These are phyloP conservation scores for Claviceps digitariae DNA, from an alignment of 2,329 filamentous ascomycete species.

Conservation along the genomic window DNA sequence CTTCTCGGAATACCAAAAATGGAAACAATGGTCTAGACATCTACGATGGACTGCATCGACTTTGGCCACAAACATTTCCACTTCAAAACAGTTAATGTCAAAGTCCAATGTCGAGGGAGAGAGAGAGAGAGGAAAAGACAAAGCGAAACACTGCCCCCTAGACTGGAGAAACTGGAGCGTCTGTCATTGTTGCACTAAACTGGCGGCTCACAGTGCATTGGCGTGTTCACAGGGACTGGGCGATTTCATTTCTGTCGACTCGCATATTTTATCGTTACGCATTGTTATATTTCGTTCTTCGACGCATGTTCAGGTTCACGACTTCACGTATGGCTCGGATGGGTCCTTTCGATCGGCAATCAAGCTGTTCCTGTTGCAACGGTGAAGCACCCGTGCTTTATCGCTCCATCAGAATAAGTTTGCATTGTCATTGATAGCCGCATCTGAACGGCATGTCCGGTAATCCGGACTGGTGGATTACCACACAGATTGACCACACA, in stretches of 20 bases:
- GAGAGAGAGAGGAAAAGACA: neutral
- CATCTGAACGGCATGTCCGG: slow-evolving; percentile 28
- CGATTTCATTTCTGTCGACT: slow-evolving; percentile 10
- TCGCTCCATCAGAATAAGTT: slow-evolving; percentile 5
- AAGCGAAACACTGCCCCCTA: neutral
- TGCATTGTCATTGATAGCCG: slow-evolving; percentile 8
- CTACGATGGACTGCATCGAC: neutral
- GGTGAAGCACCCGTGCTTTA: neutral
- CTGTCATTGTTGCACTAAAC: neutral
- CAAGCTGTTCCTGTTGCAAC: slow-evolving; percentile 6
- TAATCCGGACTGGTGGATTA: slow-evolving; percentile 15
- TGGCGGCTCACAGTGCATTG: neutral
- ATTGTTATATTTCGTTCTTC: slow-evolving; percentile 30
- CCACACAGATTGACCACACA: slow-evolving; percentile 1
- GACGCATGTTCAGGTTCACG: slow-evolving; percentile 20
- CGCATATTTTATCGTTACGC: slow-evolving; percentile 16
- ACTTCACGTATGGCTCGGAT: slow-evolving; percentile 27
- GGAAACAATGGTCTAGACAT: slow-evolving; percentile 2
- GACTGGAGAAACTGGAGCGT: neutral
- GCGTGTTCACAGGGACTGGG: slow-evolving; percentile 2
- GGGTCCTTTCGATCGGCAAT: slow-evolving; percentile 11
- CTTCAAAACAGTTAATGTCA: neutral
- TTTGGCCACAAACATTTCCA: neutral
- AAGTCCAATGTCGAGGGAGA: neutral
- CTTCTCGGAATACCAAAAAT: slow-evolving; percentile 6